phyloP scores from a whole-genome alignment of 306 rosid genomes.

The Lotus japonicus region DNA sequence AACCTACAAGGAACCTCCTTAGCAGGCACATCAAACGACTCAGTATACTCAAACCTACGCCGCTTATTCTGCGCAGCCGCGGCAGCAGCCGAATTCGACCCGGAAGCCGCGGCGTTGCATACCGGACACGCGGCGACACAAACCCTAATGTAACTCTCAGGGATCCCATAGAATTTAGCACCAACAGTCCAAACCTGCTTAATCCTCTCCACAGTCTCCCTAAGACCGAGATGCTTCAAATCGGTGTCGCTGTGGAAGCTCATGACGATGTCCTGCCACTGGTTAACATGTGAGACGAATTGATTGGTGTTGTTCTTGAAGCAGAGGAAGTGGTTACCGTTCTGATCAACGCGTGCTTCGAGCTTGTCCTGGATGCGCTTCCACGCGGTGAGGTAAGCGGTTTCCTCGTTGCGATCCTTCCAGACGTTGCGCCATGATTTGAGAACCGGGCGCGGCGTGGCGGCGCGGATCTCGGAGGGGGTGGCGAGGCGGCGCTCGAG shows the following conservation, averaged over 20 bases:
- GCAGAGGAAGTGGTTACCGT: constrained; percentile 71
- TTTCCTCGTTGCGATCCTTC: constrained; percentile 98
- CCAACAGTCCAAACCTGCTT: constrained; percentile 98
- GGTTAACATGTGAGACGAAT: constrained; percentile 75
- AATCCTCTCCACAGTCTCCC: constrained; percentile 81
- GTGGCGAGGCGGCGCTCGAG: constrained; percentile 67
- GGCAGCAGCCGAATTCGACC: constrained; percentile 34
- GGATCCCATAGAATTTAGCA: constrained; percentile 93
- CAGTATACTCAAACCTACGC: constrained; percentile 86
- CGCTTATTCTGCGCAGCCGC: constrained; percentile 54
- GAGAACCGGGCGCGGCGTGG: constrained; percentile 72
- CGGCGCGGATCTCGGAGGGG: constrained; percentile 79
- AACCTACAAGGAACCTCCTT: constrained; percentile 77
- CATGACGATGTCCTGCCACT: constrained; percentile 93
- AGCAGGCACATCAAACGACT: constrained; percentile 87
- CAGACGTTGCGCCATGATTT: constrained; percentile 95
- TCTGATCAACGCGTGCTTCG: constrained; percentile 42
- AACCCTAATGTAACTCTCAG: constrained; percentile 89
- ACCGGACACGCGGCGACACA: constrained; percentile 77
- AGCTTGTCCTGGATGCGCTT: constrained; percentile 97
- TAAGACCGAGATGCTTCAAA: constrained; percentile 67
- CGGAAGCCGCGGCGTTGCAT: constrained; percentile 49
- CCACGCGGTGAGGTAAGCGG: constrained; percentile 94
- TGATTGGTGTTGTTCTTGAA: constrained; percentile 93
- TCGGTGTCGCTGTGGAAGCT: constrained; percentile 76